A percentile compares a stretch with the other conserved stretches of the same genome.
phyloP scores from a whole-genome alignment of 345 rosid genomes.

The Acer campestre region DNA sequence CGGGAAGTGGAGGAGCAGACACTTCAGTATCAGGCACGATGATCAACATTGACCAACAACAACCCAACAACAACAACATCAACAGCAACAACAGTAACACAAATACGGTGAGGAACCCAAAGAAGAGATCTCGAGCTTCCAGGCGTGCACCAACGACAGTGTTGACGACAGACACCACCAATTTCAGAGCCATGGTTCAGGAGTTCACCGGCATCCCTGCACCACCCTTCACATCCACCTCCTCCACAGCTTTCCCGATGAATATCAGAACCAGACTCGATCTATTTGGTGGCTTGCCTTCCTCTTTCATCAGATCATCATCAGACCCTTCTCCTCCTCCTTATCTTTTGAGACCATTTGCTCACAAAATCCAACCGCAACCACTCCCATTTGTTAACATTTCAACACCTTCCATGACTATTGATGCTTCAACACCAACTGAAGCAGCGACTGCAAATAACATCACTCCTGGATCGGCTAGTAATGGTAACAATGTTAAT shows the following conservation, averaged over 20 bases:
- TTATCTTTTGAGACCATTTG: slow-evolving; percentile 45
- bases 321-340: slow-evolving; percentile 25
- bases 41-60: slow-evolving; percentile 26
- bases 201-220: slow-evolving; percentile 96
- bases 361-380: slow-evolving; percentile 44
- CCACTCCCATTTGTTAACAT: slow-evolving; percentile 31
- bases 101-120: slow-evolving; percentile 50
- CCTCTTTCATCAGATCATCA: slow-evolving; percentile 40
- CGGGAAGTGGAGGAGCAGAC: slow-evolving; percentile 3
- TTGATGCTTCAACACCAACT: slow-evolving; percentile 33
- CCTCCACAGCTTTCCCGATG: slow-evolving; percentile 40
- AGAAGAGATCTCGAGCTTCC: slow-evolving; percentile 90
- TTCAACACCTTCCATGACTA: slow-evolving; percentile 20
- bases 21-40: slow-evolving; percentile 21
- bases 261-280: slow-evolving; percentile 55
- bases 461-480: slow-evolving; percentile 9
- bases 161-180: slow-evolving; percentile 81
- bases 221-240: slow-evolving; percentile 65
- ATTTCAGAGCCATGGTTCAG: slow-evolving; percentile 97
- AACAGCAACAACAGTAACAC: slow-evolving; percentile 23
- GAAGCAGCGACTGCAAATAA: slow-evolving; percentile 26
- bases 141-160: slow-evolving; percentile 96
- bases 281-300: slow-evolving; percentile 57
- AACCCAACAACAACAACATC: slow-evolving; percentile 20
- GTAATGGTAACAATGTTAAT: neutral